Percentiles rank a stretch among this genome's conserved stretches.
Conservation (phyloP, 495 filamentous ascomycete genomes). For the Aspergillus bridgeri region DNA sequence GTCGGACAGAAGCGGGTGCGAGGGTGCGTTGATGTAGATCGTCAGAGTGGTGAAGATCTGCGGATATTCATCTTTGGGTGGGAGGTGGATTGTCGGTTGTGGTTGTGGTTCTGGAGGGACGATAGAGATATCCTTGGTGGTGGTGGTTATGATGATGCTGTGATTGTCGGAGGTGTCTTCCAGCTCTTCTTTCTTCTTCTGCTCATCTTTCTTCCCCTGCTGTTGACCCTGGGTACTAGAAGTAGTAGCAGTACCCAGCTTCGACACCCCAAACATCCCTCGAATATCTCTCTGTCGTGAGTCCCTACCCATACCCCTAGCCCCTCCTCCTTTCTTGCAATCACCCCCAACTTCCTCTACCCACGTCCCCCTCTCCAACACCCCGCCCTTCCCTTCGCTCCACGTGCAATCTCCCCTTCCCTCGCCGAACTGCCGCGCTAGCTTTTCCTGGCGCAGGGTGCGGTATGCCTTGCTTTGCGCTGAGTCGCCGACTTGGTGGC, state of each 20-base stretch:
- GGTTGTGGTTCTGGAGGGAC: background rate
- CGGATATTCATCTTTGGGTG: background rate
- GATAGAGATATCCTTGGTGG: no score
- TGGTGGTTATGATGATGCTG: no score
- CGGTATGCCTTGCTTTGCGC: slow-evolving; percentile 62
- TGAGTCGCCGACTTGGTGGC: slow-evolving; percentile 74
- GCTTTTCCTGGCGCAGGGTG: slow-evolving; percentile 56
- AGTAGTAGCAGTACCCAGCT: no score
- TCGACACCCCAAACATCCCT: slow-evolving; percentile 32
- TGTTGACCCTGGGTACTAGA: no score
- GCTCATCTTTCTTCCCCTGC: no score
- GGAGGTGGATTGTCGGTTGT: background rate
- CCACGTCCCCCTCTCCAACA: slow-evolving; percentile 3
- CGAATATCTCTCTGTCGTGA: slow-evolving; percentile 41
- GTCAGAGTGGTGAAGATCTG: slow-evolving; percentile 62
- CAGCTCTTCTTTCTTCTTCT: no score
- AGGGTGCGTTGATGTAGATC: slow-evolving; percentile 89
- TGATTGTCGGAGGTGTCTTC: no score
- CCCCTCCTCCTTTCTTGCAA: background rate
- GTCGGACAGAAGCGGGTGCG: slow-evolving; percentile 75
- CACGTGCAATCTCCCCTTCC: slow-evolving; percentile 16
- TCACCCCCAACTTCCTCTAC: background rate
- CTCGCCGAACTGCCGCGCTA: slow-evolving; percentile 60
- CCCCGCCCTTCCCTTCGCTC: background rate
- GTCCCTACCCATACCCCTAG: slow-evolving; percentile 18